These are phyloP conservation scores for Fraxinus velutina DNA, from an alignment of 305 asterid species.

Conservation along the genomic window DNA sequence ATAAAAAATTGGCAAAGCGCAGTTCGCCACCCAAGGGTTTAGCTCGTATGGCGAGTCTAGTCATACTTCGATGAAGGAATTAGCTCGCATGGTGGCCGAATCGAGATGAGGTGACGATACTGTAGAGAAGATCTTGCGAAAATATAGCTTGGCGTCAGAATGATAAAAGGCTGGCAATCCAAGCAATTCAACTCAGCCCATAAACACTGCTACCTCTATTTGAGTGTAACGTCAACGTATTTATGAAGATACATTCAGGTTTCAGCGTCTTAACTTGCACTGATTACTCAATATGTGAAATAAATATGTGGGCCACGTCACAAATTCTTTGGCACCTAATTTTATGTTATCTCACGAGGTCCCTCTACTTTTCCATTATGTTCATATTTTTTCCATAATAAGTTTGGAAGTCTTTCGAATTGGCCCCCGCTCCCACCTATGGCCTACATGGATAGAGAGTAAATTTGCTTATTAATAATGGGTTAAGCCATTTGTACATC, in stretches of 20 bases:
- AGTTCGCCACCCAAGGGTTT: neutral
- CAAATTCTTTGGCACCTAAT: constrained; percentile 29
- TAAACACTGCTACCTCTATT: neutral
- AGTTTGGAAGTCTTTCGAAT: neutral
- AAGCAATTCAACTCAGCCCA: neutral
- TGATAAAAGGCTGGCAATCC: neutral
- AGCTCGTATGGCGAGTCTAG: neutral
- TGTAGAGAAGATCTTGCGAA: no score
- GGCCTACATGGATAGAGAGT: neutral
- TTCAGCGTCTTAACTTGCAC: neutral
- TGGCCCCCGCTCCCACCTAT: neutral
- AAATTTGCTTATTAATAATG: neutral
- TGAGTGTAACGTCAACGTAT: neutral
- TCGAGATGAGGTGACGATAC: neutral
- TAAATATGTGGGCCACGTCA: neutral
- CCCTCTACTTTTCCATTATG: constrained; percentile 16
- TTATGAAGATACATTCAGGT: no score
- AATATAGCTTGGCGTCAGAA: no score
- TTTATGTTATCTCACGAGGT: constrained; percentile 1
- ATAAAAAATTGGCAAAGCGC: neutral
- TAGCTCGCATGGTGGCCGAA: no score
- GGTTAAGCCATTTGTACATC: neutral
- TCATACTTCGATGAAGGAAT: neutral
- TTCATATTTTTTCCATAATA: constrained; percentile 19
- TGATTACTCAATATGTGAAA: neutral